These are phyloP conservation scores for Potentilla sterilis DNA, from an alignment of 306 rosid species.

Conservation along the genomic window DNA sequence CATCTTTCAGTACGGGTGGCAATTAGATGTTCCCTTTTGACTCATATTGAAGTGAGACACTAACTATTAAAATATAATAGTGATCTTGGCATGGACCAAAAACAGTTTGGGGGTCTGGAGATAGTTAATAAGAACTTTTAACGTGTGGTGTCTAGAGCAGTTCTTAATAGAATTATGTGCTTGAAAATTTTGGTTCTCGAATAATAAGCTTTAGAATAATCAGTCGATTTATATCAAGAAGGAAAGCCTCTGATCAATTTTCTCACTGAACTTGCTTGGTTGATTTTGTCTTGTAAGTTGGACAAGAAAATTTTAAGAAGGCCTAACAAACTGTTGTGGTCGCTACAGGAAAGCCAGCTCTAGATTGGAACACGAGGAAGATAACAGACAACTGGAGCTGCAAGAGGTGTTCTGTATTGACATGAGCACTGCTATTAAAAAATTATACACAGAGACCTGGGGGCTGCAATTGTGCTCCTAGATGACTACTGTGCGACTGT, in stretches of 20 bases:
- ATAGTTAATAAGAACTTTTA: background rate
- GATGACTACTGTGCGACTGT: too few species aligned
- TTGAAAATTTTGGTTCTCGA: background rate
- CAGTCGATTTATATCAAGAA: too few species aligned
- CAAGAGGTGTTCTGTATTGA: too few species aligned
- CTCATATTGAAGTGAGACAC: background rate
- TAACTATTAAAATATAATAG: background rate
- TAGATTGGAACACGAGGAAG: too few species aligned
- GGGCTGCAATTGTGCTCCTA: too few species aligned
- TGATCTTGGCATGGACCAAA: slow-evolving; percentile 10
- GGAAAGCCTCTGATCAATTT: background rate
- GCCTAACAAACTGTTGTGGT: background rate
- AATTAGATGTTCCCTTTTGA: background rate
- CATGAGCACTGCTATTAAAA: too few species aligned
- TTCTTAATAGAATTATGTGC: background rate
- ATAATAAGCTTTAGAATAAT: too few species aligned
- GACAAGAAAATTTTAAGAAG: background rate
- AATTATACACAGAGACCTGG: too few species aligned
- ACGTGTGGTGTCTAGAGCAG: background rate
- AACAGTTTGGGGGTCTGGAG: background rate
- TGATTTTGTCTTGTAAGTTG: background rate
- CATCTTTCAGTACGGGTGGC: background rate
- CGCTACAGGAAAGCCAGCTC: too few species aligned
- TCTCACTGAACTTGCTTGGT: background rate
- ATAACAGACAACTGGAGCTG: too few species aligned